These are phyloP conservation scores for Nakazawaea laoshanensis DNA, from an alignment of 805 yeast genomes.

Conservation along the genomic window DNA sequence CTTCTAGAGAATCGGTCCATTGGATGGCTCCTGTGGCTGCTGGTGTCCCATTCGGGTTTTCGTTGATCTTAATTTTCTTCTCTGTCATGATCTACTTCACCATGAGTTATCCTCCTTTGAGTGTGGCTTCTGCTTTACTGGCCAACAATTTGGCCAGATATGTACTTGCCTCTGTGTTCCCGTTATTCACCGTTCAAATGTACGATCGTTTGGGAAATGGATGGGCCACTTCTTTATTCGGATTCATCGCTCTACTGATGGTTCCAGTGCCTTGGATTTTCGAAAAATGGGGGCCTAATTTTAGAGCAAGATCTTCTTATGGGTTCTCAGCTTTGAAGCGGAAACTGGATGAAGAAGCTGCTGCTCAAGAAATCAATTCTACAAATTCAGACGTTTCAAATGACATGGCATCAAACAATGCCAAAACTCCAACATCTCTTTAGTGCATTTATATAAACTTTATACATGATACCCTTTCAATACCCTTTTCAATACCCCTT, in stretches of 20 bases:
- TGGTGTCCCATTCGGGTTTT: slow-evolving; percentile 75
- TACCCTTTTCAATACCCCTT: too few species aligned
- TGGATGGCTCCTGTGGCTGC: slow-evolving; percentile 75
- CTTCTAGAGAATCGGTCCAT: slow-evolving; percentile 49
- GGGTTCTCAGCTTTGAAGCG: too few species aligned
- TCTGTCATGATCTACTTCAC: slow-evolving; percentile 61
- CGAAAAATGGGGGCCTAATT: slow-evolving; percentile 43
- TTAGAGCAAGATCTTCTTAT: slow-evolving; percentile 49
- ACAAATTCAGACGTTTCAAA: too few species aligned
- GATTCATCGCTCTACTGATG: slow-evolving; percentile 58
- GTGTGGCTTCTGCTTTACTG: slow-evolving; percentile 82
- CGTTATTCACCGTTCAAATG: slow-evolving; percentile 83
- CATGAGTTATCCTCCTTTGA: slow-evolving; percentile 63
- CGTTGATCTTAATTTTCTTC: slow-evolving; percentile 64
- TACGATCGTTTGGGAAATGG: slow-evolving; percentile 58
- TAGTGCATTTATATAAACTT: too few species aligned
- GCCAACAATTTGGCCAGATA: slow-evolving; percentile 81
- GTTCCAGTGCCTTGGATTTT: slow-evolving; percentile 72
- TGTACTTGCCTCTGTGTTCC: slow-evolving; percentile 69
- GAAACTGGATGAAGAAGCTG: too few species aligned
- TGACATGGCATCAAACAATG: too few species aligned
- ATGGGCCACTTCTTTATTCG: slow-evolving; percentile 74
- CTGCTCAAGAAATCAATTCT: too few species aligned
- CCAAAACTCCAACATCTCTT: too few species aligned
- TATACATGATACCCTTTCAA: too few species aligned